Percentiles rank a stretch among this genome's conserved stretches.
These are phyloP conservation scores for Lentinula boryana DNA, from an alignment of 768 basidiomycete genomes.

Conservation along the genomic window DNA sequence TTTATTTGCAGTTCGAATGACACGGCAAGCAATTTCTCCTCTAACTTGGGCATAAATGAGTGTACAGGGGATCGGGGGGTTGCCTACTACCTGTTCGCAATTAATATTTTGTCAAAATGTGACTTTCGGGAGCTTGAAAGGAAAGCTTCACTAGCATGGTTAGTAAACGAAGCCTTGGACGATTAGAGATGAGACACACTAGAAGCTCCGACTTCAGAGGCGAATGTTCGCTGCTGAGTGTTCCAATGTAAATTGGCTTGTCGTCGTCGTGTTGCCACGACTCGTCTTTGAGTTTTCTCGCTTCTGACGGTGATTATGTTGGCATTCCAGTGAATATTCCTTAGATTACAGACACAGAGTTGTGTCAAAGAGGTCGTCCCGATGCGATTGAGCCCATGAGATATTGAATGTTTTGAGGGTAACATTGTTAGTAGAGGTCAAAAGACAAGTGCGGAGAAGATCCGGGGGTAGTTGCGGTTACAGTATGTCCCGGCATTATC, in stretches of 20 bases:
- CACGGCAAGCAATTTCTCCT: constrained; percentile 94
- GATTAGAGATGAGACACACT: background rate
- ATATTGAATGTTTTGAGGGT: background rate
- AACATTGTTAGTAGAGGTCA: background rate
- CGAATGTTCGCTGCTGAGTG: background rate
- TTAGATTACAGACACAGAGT: background rate
- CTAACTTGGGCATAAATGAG: constrained; percentile 28
- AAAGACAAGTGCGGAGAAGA: background rate
- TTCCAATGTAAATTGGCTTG: background rate
- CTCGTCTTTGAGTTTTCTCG: background rate
- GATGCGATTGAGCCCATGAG: background rate
- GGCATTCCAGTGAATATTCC: background rate
- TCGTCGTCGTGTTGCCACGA: background rate
- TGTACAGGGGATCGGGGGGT: background rate
- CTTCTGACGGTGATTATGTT: background rate
- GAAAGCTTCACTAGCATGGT: background rate
- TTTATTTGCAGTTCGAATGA: constrained; percentile 84
- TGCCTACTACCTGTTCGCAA: constrained; percentile 71
- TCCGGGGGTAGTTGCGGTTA: background rate
- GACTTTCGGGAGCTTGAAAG: constrained; percentile 21
- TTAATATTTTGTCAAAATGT: constrained; percentile 86
- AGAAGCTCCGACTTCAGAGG: background rate
- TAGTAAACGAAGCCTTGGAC: background rate
- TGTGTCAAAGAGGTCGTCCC: background rate
- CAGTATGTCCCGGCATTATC: too few relatives aligned